A percentile compares a stretch with the other conserved stretches of the same genome.
phyloP scores from a whole-genome alignment of 768 basidiomycete species.

The Flagelloscypha sp. region DNA sequence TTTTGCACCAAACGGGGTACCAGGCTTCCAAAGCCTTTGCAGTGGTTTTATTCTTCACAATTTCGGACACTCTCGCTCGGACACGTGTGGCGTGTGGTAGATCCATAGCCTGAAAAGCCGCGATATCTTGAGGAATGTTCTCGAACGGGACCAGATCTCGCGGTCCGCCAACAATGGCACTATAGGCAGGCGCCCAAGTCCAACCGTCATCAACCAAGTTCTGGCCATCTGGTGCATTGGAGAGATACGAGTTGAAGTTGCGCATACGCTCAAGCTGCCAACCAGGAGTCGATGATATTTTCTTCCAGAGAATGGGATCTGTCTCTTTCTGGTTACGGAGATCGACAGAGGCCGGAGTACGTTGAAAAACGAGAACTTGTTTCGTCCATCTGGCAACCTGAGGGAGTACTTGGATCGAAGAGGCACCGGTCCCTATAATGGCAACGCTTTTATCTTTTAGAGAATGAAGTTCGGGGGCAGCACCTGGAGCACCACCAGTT shows the following conservation, averaged over 20 bases:
- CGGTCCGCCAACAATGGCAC: slow-evolving; percentile 2
- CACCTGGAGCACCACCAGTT: slow-evolving; percentile 4
- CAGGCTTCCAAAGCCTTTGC: slow-evolving; percentile 10
- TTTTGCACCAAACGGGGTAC: slow-evolving; percentile 15
- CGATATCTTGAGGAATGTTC: slow-evolving; percentile 3
- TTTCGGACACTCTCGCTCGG: slow-evolving; percentile 1
- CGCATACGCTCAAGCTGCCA: slow-evolving; percentile 10
- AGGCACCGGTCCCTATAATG: slow-evolving; percentile 12
- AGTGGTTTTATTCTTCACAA: slow-evolving; percentile 8
- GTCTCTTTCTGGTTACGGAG: slow-evolving; percentile 10
- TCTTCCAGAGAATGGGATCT: slow-evolving; percentile 6
- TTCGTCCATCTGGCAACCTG: slow-evolving; percentile 11
- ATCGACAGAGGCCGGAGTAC: slow-evolving; percentile 11
- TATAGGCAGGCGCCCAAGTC: slow-evolving; percentile 1
- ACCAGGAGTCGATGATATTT: slow-evolving; percentile 6
- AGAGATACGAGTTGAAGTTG: slow-evolving; percentile 7
- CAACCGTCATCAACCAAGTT: slow-evolving; percentile 9
- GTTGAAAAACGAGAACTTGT: slow-evolving; percentile 13
- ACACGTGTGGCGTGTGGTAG: slow-evolving; percentile 2
- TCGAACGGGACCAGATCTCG: slow-evolving; percentile 7
- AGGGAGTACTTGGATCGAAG: slow-evolving; percentile 12
- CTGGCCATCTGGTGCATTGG: slow-evolving; percentile 1
- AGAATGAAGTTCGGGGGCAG: slow-evolving; percentile 4
- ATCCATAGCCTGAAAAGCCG: slow-evolving; percentile 5
- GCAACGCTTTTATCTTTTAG: slow-evolving; percentile 11